Evolutionary conservation across 768 basidiomycete genomes (phyloP), one percentile per base, ranked within the genome.

Genomic region (Suillus plorans): DNA sequence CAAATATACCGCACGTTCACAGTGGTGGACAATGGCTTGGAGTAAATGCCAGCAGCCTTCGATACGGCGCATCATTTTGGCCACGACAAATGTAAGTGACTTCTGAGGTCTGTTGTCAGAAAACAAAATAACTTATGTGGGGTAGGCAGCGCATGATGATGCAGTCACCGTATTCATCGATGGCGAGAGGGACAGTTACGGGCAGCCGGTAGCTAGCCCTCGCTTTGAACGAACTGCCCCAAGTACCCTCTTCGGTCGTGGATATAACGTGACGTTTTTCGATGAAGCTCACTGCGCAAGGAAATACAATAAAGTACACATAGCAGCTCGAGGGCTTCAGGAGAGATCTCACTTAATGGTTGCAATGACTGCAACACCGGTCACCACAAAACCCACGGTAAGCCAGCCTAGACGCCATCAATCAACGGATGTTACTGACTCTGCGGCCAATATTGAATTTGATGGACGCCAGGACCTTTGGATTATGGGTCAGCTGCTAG

Each of bases 191-290:
- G n/a, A 47, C 45, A 47, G 45, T n/a, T 47, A 47, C 4, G n/a
- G n/a, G 0, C 2, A n/a, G 9, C 10, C n/a, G 0, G n/a, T 7
- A 4, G 1, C 45, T n/a, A 2, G 45, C 4, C 0, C 45, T 47
- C 45, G 45, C 2, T 47, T 47, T 47, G n/a, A 3, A 47, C 9
- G 45, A 10, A 2, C 4, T n/a, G 2, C 10, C n/a, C n/a, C 45
- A 1, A 47, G 5, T 22, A 47, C 45, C n/a, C 45, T 47, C n/a
- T 47, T 47, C n/a, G n/a, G 45, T 47, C n/a, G 0, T 5, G n/a
- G 12, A 1, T 45, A 10, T 2, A 37, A 42, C 16, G 41, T 42
- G 1, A 42, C 41, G 5, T 6, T 42, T 3, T 42, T 42, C 6
- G 41, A 42, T 5, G 41, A 42, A 42, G 41, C 41, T 42, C 41